phyloP scores from a whole-genome alignment of 2,329 filamentous ascomycete species.

The Didymellaceae sp. region DNA sequence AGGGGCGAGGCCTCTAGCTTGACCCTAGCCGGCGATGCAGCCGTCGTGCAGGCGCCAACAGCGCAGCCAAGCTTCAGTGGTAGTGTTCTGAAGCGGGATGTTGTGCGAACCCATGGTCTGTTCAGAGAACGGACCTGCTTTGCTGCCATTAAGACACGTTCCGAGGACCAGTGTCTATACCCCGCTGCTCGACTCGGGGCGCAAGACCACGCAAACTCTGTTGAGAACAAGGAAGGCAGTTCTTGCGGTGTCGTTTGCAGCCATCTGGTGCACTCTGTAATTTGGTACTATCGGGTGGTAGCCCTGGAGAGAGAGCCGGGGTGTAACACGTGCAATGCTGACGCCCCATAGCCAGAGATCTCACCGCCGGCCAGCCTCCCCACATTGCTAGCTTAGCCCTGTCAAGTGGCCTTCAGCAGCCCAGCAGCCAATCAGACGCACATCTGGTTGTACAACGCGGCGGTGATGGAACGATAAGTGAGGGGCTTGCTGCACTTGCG shows the following conservation, averaged over 20 bases:
- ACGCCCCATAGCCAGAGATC: constrained; percentile 11
- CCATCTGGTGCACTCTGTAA: not conserved
- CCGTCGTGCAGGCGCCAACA: constrained; percentile 10
- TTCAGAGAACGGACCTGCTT: not conserved
- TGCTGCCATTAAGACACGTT: too few relatives aligned
- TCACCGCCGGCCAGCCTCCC: constrained; percentile 18
- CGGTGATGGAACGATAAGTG: constrained; percentile 9
- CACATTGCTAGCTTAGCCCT: constrained; percentile 12
- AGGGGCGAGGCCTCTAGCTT: constrained; percentile 5
- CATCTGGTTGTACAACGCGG: constrained; percentile 1
- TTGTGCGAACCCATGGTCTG: constrained; percentile 10
- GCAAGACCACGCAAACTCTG: not conserved
- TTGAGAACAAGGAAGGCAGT: not conserved
- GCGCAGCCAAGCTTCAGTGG: constrained; percentile 8
- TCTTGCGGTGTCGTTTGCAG: constrained; percentile 9
- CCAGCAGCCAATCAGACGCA: constrained; percentile 1
- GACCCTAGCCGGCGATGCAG: not conserved
- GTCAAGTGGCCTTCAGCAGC: not conserved
- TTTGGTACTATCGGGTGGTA: too few relatives aligned
- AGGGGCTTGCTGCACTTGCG: constrained; percentile 6
- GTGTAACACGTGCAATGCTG: constrained; percentile 19
- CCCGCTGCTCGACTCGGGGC: not conserved
- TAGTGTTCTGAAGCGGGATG: constrained; percentile 11
- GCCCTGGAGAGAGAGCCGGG: not conserved
- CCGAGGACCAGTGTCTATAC: too few relatives aligned